Conservation (phyloP, 345 rosid species). For the Draba incana region DNA sequence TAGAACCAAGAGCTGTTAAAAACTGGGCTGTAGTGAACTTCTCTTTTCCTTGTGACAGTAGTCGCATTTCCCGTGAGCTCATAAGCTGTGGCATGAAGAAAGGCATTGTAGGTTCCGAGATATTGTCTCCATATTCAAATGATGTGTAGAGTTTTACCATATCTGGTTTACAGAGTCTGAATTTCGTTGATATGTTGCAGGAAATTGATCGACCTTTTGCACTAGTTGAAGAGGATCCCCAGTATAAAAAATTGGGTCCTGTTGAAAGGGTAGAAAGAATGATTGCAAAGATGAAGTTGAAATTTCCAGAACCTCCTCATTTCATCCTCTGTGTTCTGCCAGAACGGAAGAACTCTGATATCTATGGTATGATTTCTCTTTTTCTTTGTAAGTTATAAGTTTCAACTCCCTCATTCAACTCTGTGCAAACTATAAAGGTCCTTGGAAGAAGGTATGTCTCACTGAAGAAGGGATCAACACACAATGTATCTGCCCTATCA, state of each 20-base stretch:
- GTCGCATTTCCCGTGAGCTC: slow-evolving; percentile 73
- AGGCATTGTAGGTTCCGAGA: slow-evolving; percentile 68
- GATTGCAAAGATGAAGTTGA: slow-evolving; percentile 61
- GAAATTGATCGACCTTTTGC: slow-evolving; percentile 71
- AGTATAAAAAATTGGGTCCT: slow-evolving; percentile 52
- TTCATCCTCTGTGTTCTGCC: slow-evolving; percentile 82
- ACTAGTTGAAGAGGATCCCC: slow-evolving; percentile 77
- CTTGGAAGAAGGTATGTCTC: slow-evolving; percentile 85
- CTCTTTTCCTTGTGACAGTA: slow-evolving; percentile 81
- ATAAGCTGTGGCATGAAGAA: slow-evolving; percentile 72
- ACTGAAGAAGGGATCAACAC: slow-evolving; percentile 72
- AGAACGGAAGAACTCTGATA: slow-evolving; percentile 73
- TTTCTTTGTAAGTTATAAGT: slow-evolving; percentile 16
- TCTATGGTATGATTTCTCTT: slow-evolving; percentile 62
- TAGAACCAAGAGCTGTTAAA: slow-evolving; percentile 51
- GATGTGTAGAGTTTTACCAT: slow-evolving; percentile 25
- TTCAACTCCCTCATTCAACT: slow-evolving; percentile 28
- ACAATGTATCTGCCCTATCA: slow-evolving; percentile 77
- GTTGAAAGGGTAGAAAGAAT: slow-evolving; percentile 75
- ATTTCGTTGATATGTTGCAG: slow-evolving; percentile 46
- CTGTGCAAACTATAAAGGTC: slow-evolving; percentile 52
- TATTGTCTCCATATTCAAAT: slow-evolving; percentile 26
- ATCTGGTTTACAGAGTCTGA: slow-evolving; percentile 12
- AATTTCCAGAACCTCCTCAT: slow-evolving; percentile 59
- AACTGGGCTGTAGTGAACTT: slow-evolving; percentile 87